Evolutionary conservation across 768 basidiomycete species (phyloP), one percentile per base, ranked within the genome.

Genomic region (Leucocoprinus sp.): DNA sequence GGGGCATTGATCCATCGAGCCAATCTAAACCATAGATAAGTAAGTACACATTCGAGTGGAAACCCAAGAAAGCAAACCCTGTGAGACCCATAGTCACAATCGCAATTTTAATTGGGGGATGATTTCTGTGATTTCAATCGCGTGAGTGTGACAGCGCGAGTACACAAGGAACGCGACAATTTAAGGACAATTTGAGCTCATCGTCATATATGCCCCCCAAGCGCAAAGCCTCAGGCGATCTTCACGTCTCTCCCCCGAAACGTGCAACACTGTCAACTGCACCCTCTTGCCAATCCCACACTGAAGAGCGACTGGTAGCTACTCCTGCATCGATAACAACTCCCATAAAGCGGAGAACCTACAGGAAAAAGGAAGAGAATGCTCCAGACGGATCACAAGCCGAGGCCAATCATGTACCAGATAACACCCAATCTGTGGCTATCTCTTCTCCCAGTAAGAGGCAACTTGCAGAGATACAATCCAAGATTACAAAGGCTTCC

Each of bases 1-100:
- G 87, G 86, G n/a, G 86, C 82, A 62, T 89, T 87, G 22, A 81
- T 74, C 87, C 85, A 88, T 52, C 87, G 75, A 34, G 84, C 87
- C 42, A 90, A 65, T 37, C 86, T 88, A 43, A 26, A 49, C 39
- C 38, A 17, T 17, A 27, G 28, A 23, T 26, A 46, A 49, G 37
- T 46, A 50, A 41, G 18, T 42, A n/a, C 5, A 11, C 2, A n/a
- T 2, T 9, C 24, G 7, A 15, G 9, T 23, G 17, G 19, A n/a
- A n/a, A 15, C 17, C 46, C 19, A 29, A 44, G 21, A 27, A 27
- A 45, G 44, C 55, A 23, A 56, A 77, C 80, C 78, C 80, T 42
- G 80, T 82, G 34, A 82, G 78, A 31, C 80, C 80, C 80, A 82
- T 78, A 5, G 17, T 35, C 12, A 14, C n/a, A 11, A 14, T 8